Conservation (phyloP, 2,329 filamentous ascomycete genomes). For the Didymella sp. region DNA sequence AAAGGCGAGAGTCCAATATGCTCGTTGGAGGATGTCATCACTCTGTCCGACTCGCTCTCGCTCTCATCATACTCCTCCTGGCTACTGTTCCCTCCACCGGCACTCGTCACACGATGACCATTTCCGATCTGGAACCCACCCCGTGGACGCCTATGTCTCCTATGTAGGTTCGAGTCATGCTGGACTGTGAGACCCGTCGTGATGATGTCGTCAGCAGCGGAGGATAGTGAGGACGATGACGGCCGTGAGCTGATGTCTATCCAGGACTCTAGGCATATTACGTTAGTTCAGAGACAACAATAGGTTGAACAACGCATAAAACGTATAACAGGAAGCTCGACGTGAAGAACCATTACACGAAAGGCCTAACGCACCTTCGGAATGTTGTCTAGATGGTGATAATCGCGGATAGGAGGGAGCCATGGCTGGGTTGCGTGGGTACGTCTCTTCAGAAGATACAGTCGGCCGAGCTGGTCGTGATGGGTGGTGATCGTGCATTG, state of each 20-base stretch:
- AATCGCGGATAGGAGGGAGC: slow-evolving; percentile 27
- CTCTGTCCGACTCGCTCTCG: slow-evolving; percentile 83
- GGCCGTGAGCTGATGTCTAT: slow-evolving; percentile 92
- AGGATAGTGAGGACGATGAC: slow-evolving; percentile 91
- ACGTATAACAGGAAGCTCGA: neutral
- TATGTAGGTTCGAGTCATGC: slow-evolving; percentile 65
- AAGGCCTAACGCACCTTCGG: slow-evolving; percentile 34
- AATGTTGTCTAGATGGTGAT: slow-evolving; percentile 35
- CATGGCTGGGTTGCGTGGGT: slow-evolving; percentile 30
- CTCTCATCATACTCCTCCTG: slow-evolving; percentile 96
- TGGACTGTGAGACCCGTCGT: slow-evolving; percentile 85
- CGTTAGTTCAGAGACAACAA: slow-evolving; percentile 23
- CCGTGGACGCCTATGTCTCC: slow-evolving; percentile 61
- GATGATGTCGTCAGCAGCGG: slow-evolving; percentile 83
- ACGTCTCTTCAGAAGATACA: slow-evolving; percentile 25
- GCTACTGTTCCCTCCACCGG: slow-evolving; percentile 71
- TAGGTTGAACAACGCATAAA: neutral
- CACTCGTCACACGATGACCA: slow-evolving; percentile 53
- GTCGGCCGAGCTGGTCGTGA: slow-evolving; percentile 32
- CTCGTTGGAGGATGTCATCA: slow-evolving; percentile 70
- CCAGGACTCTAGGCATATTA: slow-evolving; percentile 79
- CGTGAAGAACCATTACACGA: neutral
- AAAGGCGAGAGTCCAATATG: slow-evolving; percentile 54
- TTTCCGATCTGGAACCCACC: slow-evolving; percentile 45
- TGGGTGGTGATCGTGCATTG: slow-evolving; percentile 41